These are phyloP conservation scores for Penicillium digitatum DNA, from an alignment of 2,329 filamentous ascomycete species.

Conservation along the genomic window DNA sequence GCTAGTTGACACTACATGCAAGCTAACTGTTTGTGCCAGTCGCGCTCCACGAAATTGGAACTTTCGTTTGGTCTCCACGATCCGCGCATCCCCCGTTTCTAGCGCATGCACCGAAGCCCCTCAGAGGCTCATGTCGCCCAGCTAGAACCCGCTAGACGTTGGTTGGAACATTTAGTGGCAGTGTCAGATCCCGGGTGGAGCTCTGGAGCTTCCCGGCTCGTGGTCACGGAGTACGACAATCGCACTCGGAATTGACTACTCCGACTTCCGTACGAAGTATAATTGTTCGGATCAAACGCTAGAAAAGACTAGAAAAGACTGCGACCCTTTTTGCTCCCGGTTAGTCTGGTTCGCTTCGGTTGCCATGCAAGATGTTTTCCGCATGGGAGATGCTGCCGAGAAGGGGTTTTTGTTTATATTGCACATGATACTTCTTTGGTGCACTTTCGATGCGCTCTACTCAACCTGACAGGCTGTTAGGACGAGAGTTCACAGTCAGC, in stretches of 20 bases:
- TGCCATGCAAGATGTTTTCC: background rate
- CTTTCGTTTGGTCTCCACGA: conserved; percentile 20
- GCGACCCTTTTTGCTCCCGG: background rate
- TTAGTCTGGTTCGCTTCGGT: background rate
- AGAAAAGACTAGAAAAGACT: conserved; percentile 8
- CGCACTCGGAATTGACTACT: background rate
- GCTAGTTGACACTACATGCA: conserved; percentile 17
- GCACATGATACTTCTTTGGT: background rate
- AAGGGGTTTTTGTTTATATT: background rate
- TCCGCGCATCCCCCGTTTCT: conserved; percentile 24
- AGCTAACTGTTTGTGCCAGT: conserved; percentile 13
- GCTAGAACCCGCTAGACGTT: conserved; percentile 35
- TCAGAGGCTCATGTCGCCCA: conserved; percentile 11
- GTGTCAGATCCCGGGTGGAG: conserved; percentile 24
- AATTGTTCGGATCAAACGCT: background rate
- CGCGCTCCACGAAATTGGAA: conserved; percentile 22
- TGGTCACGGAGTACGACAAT: background rate
- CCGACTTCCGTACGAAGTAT: background rate
- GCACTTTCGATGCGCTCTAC: background rate
- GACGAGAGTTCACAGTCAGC: background rate
- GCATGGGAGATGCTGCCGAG: background rate
- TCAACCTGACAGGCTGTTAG: background rate
- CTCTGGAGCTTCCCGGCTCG: conserved; percentile 1
- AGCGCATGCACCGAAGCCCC: conserved; percentile 16
- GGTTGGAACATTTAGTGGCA: conserved; percentile 28